Evolutionary conservation across 176 grass and related monocot genomes (phyloP).

Genomic region (Musa beccarii): DNA sequence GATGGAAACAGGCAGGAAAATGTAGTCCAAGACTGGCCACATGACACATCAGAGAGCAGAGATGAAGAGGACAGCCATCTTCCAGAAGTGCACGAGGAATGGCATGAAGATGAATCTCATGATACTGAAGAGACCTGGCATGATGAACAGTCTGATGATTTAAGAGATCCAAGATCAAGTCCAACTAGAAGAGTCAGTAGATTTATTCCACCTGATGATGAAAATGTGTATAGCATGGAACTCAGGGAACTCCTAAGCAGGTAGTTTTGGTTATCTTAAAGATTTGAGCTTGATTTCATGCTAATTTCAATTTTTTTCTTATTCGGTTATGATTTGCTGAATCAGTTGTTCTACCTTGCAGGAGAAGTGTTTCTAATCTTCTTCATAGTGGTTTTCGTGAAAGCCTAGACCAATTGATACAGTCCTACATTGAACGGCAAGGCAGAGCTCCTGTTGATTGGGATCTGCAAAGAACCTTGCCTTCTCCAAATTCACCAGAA

Average conservation of each 20-base stretch:
- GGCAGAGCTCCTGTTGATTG: constrained; percentile 57
- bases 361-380: constrained; percentile 94
- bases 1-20: constrained; percentile 47
- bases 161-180: constrained; percentile 35
- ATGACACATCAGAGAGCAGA: constrained; percentile 28
- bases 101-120: constrained; percentile 58
- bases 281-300: constrained; percentile 6
- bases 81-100: constrained; percentile 50
- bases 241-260: constrained; percentile 85
- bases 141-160: constrained; percentile 42
- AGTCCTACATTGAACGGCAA: constrained; percentile 72
- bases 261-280: constrained; percentile 27
- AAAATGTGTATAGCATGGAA: constrained; percentile 78
- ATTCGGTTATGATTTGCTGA: not conserved
- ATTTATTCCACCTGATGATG: constrained; percentile 65
- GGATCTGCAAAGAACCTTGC: constrained; percentile 47
- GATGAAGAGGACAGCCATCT: constrained; percentile 39
- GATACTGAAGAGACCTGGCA: constrained; percentile 56
- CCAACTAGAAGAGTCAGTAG: constrained; percentile 61
- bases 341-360: constrained; percentile 23
- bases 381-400: constrained; percentile 84
- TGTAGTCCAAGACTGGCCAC: constrained; percentile 27
- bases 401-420: constrained; percentile 85
- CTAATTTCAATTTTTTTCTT: not conserved
- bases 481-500: constrained; percentile 32